A percentile compares a stretch with the other conserved stretches of the same genome.
These are phyloP conservation scores for Cucumis cinereus DNA, from an alignment of 306 rosid species.

Conservation along the genomic window DNA sequence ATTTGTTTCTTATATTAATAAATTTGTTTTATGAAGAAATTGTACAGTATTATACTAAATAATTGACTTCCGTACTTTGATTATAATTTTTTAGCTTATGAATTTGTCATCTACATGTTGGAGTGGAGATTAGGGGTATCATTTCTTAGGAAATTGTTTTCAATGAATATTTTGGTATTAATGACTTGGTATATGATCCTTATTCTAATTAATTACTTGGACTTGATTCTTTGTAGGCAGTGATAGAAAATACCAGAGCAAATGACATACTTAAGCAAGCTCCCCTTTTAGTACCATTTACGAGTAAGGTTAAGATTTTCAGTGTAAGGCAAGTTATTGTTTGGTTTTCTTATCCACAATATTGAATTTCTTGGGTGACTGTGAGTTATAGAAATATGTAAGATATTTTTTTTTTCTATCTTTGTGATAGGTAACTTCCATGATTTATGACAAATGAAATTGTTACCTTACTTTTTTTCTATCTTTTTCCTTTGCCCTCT, in stretches of 20 bases:
- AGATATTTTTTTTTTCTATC: constrained; percentile 25
- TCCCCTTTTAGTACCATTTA: constrained; percentile 88
- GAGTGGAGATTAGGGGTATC: too few relatives aligned
- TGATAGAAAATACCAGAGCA: constrained; percentile 65
- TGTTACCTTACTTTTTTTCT: too few relatives aligned
- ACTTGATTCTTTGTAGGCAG: constrained; percentile 40
- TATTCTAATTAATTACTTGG: background rate
- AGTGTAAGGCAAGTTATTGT: constrained; percentile 41
- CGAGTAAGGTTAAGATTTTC: constrained; percentile 95
- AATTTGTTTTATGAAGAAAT: too few relatives aligned
- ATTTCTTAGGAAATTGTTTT: constrained; percentile 70
- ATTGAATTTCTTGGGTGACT: background rate
- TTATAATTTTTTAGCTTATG: too few relatives aligned
- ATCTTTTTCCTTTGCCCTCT: background rate
- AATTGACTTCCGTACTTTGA: too few relatives aligned
- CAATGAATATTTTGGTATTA: constrained; percentile 7
- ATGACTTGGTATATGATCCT: background rate
- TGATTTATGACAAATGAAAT: background rate
- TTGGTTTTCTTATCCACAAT: background rate
- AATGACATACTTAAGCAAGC: constrained; percentile 89
- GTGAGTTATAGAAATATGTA: background rate
- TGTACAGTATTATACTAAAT: too few relatives aligned
- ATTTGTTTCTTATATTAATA: too few relatives aligned
- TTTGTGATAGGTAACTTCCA: constrained; percentile 60
- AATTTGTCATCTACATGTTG: too few relatives aligned